Percentiles rank a stretch among this genome's conserved stretches.
phyloP scores from a whole-genome alignment of 2,329 filamentous ascomycete species.

The Colletotrichum liriopes region DNA sequence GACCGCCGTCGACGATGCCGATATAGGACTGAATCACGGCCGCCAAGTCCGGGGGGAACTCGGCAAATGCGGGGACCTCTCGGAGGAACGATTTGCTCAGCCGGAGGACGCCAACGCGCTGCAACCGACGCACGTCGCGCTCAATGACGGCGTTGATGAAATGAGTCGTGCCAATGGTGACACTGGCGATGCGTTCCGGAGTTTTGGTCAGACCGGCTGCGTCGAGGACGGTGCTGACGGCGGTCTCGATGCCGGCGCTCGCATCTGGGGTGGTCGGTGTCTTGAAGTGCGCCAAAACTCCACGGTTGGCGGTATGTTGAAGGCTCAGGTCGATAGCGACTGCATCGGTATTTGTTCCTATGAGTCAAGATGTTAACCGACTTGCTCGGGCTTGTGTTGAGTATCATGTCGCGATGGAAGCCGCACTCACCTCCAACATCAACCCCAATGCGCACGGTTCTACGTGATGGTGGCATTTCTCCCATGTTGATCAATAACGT shows the following conservation, averaged over 20 bases:
- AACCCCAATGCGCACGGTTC: conserved; percentile 57
- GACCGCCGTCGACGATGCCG: conserved; percentile 63
- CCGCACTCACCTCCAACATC: conserved; percentile 58
- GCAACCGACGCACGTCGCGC: conserved; percentile 63
- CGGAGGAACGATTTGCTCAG: conserved; percentile 69
- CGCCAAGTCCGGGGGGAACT: conserved; percentile 67
- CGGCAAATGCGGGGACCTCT: conserved; percentile 65
- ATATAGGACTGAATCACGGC: conserved; percentile 62
- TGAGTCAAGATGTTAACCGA: not conserved
- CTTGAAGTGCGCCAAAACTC: conserved; percentile 66
- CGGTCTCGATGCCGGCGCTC: conserved; percentile 62
- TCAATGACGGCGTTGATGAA: conserved; percentile 74
- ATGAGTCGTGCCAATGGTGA: conserved; percentile 70
- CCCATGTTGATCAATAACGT: conserved; percentile 8
- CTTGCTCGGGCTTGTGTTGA: not conserved
- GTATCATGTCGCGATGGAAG: too few species aligned
- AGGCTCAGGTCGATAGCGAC: conserved; percentile 62
- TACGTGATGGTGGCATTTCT: conserved; percentile 24
- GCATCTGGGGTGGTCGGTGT: conserved; percentile 64
- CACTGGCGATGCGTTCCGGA: conserved; percentile 57
- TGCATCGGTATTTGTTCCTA: conserved; percentile 67
- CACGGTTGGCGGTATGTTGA: conserved; percentile 52
- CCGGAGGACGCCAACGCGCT: conserved; percentile 67
- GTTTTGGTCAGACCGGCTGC: conserved; percentile 50
- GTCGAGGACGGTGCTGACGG: conserved; percentile 61